A percentile compares a stretch with the other conserved stretches of the same genome.
Conservation (phyloP, 306 rosid genomes). For the Gastrolobium villosum region DNA sequence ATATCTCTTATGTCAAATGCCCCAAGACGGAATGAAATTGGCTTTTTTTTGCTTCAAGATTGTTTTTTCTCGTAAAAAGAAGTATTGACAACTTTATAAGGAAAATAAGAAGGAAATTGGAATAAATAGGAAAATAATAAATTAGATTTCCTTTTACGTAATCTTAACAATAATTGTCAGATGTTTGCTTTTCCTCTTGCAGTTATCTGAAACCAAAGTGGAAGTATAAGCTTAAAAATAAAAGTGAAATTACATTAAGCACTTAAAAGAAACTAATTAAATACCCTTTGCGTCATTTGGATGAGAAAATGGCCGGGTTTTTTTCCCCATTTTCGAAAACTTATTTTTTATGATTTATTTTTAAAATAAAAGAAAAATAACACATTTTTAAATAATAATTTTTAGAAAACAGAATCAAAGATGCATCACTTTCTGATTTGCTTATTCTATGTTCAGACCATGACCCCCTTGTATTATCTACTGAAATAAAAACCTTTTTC, state of each 20-base stretch:
- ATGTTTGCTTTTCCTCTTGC: conserved; percentile 16
- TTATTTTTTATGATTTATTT: too few relatives aligned
- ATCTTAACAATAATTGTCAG: conserved; percentile 10
- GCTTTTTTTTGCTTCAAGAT: conserved; percentile 13
- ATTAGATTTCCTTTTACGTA: conserved; percentile 18
- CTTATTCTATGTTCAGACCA: neutral
- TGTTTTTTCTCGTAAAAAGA: neutral
- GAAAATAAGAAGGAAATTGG: conserved; percentile 14
- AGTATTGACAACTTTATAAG: conserved; percentile 4
- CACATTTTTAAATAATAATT: too few relatives aligned
- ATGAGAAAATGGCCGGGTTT: conserved; percentile 10
- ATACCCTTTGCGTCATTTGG: conserved; percentile 30
- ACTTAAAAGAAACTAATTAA: conserved; percentile 38
- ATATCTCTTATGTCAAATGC: too few relatives aligned
- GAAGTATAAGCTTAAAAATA: conserved; percentile 34
- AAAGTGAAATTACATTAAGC: conserved; percentile 24
- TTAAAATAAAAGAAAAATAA: too few relatives aligned
- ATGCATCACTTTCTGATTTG: neutral
- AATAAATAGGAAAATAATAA: conserved; percentile 31
- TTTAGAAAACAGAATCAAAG: too few relatives aligned
- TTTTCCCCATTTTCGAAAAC: too few relatives aligned
- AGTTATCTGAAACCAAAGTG: conserved; percentile 30
- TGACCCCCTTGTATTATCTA: neutral
- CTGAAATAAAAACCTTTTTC: neutral
- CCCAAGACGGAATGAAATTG: conserved; percentile 15